Evolutionary conservation across 2,329 filamentous ascomycete species (phyloP).

Genomic region (Penicillium nordicum): DNA sequence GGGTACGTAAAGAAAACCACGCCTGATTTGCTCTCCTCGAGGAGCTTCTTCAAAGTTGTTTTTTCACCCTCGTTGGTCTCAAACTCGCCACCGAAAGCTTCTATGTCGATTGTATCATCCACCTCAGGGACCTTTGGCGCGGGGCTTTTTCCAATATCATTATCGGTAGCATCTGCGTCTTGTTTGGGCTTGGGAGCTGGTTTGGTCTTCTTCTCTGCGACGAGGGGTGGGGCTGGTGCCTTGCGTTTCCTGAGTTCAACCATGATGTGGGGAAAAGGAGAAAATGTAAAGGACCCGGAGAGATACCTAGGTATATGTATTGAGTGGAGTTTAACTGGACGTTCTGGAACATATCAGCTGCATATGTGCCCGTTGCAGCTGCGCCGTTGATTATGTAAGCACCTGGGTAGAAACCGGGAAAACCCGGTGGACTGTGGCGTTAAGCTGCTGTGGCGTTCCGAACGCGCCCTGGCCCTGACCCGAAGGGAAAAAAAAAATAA

Average conservation of each 20-base stretch:
- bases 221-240: slow-evolving; percentile 48
- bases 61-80: slow-evolving; percentile 80
- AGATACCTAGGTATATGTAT: not conserved
- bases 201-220: slow-evolving; percentile 29
- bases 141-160: slow-evolving; percentile 16
- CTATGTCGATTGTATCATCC: slow-evolving; percentile 53
- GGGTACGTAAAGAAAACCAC: slow-evolving; percentile 95
- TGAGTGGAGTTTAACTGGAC: not conserved
- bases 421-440: not conserved
- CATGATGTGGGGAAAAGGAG: slow-evolving; percentile 22
- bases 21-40: slow-evolving; percentile 78
- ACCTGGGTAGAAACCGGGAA: not conserved
- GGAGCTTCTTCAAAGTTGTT: slow-evolving; percentile 73
- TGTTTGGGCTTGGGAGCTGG: slow-evolving; percentile 29
- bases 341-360: slow-evolving; percentile 2
- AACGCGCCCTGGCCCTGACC: slow-evolving; percentile 6
- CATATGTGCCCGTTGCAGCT: not conserved
- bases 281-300: not conserved
- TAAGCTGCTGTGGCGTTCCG: not conserved
- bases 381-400: not conserved
- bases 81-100: slow-evolving; percentile 64
- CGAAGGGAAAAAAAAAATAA: slow-evolving; percentile 1
- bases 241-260: slow-evolving; percentile 64
- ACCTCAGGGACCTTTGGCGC: slow-evolving; percentile 30
- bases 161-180: slow-evolving; percentile 24